Percentiles rank a stretch among this genome's conserved stretches.
Conservation (phyloP, 768 basidiomycete genomes). For the Xanthoconium purpureum region DNA sequence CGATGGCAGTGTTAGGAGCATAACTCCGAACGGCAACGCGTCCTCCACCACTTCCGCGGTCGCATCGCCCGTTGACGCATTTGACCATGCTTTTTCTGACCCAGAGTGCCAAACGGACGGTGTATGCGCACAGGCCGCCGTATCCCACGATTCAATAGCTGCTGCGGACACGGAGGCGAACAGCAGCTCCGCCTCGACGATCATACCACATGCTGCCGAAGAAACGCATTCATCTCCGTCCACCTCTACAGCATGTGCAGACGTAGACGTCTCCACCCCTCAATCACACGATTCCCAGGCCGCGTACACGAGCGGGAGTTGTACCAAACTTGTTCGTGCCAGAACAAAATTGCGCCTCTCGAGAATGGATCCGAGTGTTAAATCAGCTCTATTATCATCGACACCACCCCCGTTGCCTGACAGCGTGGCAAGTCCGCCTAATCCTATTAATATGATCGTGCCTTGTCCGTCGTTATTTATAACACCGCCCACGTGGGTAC, state of each 20-base stretch:
- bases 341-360: conserved; percentile 18
- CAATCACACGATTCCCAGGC: conserved; percentile 14
- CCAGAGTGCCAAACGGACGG: background rate
- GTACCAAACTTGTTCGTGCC: conserved; percentile 17
- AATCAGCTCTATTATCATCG: background rate
- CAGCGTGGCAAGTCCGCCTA: conserved; percentile 7
- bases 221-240: conserved; percentile 18
- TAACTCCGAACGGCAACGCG: background rate
- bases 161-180: conserved; percentile 1
- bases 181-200: conserved; percentile 2
- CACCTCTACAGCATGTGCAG: background rate
- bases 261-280: conserved; percentile 1
- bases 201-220: background rate
- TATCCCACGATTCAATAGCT: background rate
- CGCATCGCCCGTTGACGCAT: background rate
- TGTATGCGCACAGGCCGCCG: background rate
- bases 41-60: background rate
- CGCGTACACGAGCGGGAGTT: conserved; percentile 3
- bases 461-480: conserved; percentile 3
- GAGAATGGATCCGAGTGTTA: conserved; percentile 10
- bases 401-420: conserved; percentile 9
- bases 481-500: conserved; percentile 22
- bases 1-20: conserved; percentile 1
- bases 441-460: background rate
- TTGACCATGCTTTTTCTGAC: conserved; percentile 5